Evolutionary conservation across 1,139 yeast species (phyloP).

Genomic region (Yamadazyma trypodendri): DNA sequence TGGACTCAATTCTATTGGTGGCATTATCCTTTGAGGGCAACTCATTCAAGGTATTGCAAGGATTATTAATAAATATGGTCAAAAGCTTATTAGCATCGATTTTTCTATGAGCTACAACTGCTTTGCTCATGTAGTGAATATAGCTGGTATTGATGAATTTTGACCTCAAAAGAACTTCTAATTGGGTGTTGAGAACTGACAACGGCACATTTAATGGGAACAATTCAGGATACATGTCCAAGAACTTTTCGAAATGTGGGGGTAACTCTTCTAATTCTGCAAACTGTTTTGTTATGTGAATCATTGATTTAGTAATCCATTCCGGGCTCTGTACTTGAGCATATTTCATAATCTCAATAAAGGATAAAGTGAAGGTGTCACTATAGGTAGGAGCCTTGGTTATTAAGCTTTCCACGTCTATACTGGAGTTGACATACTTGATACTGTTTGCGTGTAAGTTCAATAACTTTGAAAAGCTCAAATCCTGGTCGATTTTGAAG

Average conservation of each 20-base stretch:
- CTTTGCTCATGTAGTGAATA: conserved; percentile 30
- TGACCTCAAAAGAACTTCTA: conserved; percentile 59
- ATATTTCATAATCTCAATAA: conserved; percentile 7
- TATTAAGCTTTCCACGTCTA: conserved; percentile 3
- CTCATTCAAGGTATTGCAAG: conserved; percentile 26
- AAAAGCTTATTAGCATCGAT: conserved; percentile 53
- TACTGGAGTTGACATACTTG: not conserved
- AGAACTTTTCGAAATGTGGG: conserved; percentile 27
- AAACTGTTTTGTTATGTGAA: conserved; percentile 61
- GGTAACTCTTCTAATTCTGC: conserved; percentile 49
- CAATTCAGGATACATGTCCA: conserved; percentile 17
- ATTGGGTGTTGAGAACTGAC: conserved; percentile 58
- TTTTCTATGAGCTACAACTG: conserved; percentile 34
- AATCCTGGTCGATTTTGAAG: conserved; percentile 2
- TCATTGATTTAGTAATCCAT: conserved; percentile 52
- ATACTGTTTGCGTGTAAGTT: conserved; percentile 4
- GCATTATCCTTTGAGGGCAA: conserved; percentile 22
- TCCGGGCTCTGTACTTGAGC: conserved; percentile 1
- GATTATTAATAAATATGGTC: conserved; percentile 64
- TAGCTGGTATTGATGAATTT: conserved; percentile 44
- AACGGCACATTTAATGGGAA: conserved; percentile 43
- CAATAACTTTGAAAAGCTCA: conserved; percentile 2
- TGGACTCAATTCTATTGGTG: conserved; percentile 37
- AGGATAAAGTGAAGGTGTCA: conserved; percentile 8
- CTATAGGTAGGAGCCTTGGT: conserved; percentile 3